Base-by-base conservation (phyloP, 2,329 filamentous ascomycete genomes). In the Ophiostoma himal-ulmi region DNA sequence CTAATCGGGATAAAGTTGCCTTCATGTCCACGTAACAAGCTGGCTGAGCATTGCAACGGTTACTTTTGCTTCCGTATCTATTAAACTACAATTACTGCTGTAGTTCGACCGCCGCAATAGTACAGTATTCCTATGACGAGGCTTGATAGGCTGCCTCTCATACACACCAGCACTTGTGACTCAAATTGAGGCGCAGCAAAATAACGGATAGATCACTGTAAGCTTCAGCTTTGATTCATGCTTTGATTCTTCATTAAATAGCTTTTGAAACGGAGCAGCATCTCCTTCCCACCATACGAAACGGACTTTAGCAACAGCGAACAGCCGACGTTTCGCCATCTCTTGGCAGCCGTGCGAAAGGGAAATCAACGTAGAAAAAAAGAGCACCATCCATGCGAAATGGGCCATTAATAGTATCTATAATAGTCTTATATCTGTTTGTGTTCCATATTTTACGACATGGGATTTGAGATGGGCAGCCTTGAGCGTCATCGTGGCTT, bases 101-200 rank as follows among this genome's bases (percentile, higher is more conserved):
- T 30, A 30, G 30, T 17, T 48, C 17, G 17, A 20, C 20, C 1
- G 17, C 8, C 44, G 17, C 17, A 48, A n/a, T 48, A 6, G 44
- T 17, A 20, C 44, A 48, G 44, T 48, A 48, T 20, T 17, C 20
- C 44, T 48, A 62, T 62, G 57, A 62, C 26, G 57, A 26, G 57
- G 57, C 57, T 62, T 62, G 57, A 30, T 62, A 34, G 57, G 22
- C 22, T 57, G 52, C 52, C 52, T 57, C 52, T n/a, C 52, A 5
- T 57, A 30, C 30, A 30, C n/a, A 26, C 11, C 52, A 57, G 4
- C 52, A 57, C 52, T 14, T 26, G 17, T 14, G 10, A 13, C 7
- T 48, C 17, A 48, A 17, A 13, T 26, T 13, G 52, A 26, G 52
- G 52, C 52, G 52, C 52, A 57, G 52, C 52, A 57, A 11, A 26